Percentiles rank a stretch among this genome's conserved stretches.
These are phyloP conservation scores for Striga asiatica DNA, from an alignment of 257 asterid species.

Conservation along the genomic window DNA sequence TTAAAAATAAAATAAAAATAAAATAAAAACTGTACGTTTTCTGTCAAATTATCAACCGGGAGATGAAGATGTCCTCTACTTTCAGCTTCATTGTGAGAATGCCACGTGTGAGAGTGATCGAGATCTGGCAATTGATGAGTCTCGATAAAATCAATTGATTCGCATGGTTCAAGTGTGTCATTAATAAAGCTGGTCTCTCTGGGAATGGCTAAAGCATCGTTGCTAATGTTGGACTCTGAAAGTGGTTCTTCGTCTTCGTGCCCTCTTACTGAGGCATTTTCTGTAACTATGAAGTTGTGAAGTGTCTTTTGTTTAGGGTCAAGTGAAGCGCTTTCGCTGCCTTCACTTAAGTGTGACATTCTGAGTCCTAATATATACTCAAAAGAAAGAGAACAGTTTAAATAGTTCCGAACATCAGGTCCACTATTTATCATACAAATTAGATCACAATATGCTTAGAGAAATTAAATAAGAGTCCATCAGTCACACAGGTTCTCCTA, in stretches of 20 bases:
- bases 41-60: constrained; percentile 14
- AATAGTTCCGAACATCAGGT: not conserved
- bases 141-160: constrained; percentile 18
- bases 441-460: not conserved
- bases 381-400: not conserved
- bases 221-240: constrained; percentile 22
- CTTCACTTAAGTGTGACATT: constrained; percentile 71
- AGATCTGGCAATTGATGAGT: constrained; percentile 25
- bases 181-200: constrained; percentile 20
- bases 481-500: not conserved
- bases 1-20: too few relatives aligned
- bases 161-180: constrained; percentile 27
- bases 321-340: constrained; percentile 31
- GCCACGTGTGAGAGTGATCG: constrained; percentile 10
- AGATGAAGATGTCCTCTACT: constrained; percentile 13
- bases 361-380: constrained; percentile 51
- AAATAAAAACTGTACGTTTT: constrained; percentile 20
- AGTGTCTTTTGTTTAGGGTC: constrained; percentile 88
- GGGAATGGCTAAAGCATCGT: constrained; percentile 22
- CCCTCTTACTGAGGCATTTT: constrained; percentile 29
- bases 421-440: not conserved
- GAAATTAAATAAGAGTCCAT: not conserved
- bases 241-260: constrained; percentile 18
- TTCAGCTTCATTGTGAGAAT: constrained; percentile 21
- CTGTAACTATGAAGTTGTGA: constrained; percentile 39